phyloP scores from a whole-genome alignment of 306 rosid genomes.

The Medicago truncatula region MtrunA17r5.0-ANR NC_053044.1:48551001-48551500 shows the following conservation, averaged over 20 bases:
- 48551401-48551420: conserved; percentile 5
- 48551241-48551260: conserved; percentile 60
- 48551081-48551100: neutral
- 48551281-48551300: conserved; percentile 62
- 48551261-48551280: conserved; percentile 44
- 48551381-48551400: neutral
- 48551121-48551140: neutral
- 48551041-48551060: neutral
- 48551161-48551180: conserved; percentile 62
- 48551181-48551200: conserved; percentile 48
- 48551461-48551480: neutral
- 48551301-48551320: conserved; percentile 50
- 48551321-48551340: conserved; percentile 39
- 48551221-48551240: conserved; percentile 69
- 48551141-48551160: conserved; percentile 33
- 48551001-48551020: neutral
- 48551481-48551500: conserved; percentile 46
- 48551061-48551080: neutral
- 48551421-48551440: conserved; percentile 42
- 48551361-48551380: conserved; percentile 5
- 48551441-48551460: neutral
- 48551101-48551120: neutral
- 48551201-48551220: conserved; percentile 67
- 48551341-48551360: conserved; percentile 40
- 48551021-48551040: neutral